Conservation (phyloP, 75 land plant genomes). For the Cupressus sempervirens region DNA sequence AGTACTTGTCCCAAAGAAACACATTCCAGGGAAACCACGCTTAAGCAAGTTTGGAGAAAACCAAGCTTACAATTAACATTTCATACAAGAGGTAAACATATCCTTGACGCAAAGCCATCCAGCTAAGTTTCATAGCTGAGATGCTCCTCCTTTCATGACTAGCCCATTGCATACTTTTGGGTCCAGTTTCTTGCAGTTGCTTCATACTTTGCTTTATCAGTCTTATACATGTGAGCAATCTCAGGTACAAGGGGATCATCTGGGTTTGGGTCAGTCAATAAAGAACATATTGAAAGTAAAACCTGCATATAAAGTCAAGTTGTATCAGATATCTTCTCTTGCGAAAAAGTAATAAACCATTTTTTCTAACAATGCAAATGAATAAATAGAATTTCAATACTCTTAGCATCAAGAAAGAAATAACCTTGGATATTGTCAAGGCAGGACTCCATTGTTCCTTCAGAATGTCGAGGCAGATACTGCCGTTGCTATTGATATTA, state of each 20-base stretch:
- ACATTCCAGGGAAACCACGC: background rate
- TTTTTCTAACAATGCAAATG: background rate
- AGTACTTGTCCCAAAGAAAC: background rate
- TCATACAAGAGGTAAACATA: slow-evolving; percentile 8
- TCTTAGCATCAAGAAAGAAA: background rate
- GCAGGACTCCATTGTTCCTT: slow-evolving; percentile 63
- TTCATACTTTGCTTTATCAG: slow-evolving; percentile 46
- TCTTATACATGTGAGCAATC: slow-evolving; percentile 70
- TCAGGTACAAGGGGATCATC: slow-evolving; percentile 59
- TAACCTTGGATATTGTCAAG: slow-evolving; percentile 42
- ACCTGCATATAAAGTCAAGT: slow-evolving; percentile 19
- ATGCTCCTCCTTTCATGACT: background rate
- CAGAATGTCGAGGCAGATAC: slow-evolving; percentile 48
- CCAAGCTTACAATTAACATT: background rate
- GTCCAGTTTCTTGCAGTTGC: slow-evolving; percentile 56
- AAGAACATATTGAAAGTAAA: slow-evolving; percentile 49
- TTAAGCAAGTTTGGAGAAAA: background rate
- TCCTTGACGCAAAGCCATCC: background rate
- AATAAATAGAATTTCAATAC: background rate
- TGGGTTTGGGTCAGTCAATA: slow-evolving; percentile 57
- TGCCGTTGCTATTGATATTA: slow-evolving; percentile 45
- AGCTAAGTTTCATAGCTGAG: background rate
- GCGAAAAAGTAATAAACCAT: background rate
- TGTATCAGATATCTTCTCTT: background rate
- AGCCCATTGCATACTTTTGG: slow-evolving; percentile 58